phyloP scores from a whole-genome alignment of 371 early-diverging fungal genomes.

The Dichotomocladium elegans region DNA sequence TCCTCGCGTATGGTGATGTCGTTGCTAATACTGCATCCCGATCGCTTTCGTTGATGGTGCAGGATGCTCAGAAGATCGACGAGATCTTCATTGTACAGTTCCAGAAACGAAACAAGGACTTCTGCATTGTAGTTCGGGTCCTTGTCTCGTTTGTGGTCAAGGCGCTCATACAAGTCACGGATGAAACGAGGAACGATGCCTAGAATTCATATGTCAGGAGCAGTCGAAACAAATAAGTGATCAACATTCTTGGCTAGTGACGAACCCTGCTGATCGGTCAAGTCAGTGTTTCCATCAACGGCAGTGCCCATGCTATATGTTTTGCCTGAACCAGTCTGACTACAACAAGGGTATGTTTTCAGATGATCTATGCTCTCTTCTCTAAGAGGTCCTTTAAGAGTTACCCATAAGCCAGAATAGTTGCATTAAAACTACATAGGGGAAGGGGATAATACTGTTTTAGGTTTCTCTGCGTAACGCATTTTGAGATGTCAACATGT shows the following conservation, averaged over 20 bases:
- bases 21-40: slow-evolving; percentile 4
- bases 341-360: not conserved
- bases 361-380: not conserved
- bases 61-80: slow-evolving; percentile 70
- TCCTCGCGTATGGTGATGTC: slow-evolving; percentile 84
- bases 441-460: not conserved
- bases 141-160: slow-evolving; percentile 14
- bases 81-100: slow-evolving; percentile 97
- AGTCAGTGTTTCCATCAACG: slow-evolving; percentile 17
- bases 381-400: not conserved
- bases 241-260: not conserved
- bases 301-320: slow-evolving; percentile 28
- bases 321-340: slow-evolving; percentile 38
- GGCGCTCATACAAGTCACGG: slow-evolving; percentile 53
- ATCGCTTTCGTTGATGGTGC: not conserved
- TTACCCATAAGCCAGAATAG: slow-evolving; percentile 24
- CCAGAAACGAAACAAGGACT: slow-evolving; percentile 79
- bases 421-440: slow-evolving; percentile 18
- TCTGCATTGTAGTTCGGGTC: slow-evolving; percentile 41
- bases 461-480: no score
- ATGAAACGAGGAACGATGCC: slow-evolving; percentile 92
- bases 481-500: no score
- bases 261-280: slow-evolving; percentile 14
- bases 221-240: not conserved
- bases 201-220: not conserved